These are phyloP conservation scores for Venturia effusa DNA, from an alignment of 2,329 filamentous ascomycete species.

Conservation along the genomic window DNA sequence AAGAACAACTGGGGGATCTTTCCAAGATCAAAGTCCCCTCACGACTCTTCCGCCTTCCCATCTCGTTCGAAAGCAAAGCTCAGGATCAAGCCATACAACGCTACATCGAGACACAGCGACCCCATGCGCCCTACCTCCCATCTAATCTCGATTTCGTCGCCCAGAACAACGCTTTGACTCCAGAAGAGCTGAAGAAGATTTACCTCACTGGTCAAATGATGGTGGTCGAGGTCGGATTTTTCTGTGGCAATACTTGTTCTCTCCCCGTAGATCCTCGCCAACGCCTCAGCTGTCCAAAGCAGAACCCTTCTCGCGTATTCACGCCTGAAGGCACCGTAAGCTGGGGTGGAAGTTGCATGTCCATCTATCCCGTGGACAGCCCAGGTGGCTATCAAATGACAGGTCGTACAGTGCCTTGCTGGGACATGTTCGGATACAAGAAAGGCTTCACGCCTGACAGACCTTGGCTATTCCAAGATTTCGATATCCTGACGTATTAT, in stretches of 20 bases:
- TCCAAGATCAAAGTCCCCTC: constrained; percentile 31
- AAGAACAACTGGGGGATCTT: constrained; percentile 30
- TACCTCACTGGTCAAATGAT: constrained; percentile 1
- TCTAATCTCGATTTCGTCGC: constrained; percentile 20
- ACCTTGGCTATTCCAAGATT: constrained; percentile 29
- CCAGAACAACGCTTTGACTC: constrained; percentile 27
- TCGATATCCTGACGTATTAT: constrained; percentile 26
- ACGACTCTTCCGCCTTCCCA: constrained; percentile 34
- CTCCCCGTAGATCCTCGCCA: constrained; percentile 14
- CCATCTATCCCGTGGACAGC: constrained; percentile 27
- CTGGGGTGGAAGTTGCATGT: constrained; percentile 25
- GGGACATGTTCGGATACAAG: constrained; percentile 25
- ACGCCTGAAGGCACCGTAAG: constrained; percentile 29
- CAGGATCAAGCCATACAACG: constrained; percentile 17
- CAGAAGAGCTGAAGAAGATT: constrained; percentile 14
- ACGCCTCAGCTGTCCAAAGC: constrained; percentile 16
- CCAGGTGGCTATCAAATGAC: constrained; percentile 32
- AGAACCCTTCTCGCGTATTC: constrained; percentile 25
- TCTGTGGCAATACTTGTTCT: constrained; percentile 18
- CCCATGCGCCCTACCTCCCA: constrained; percentile 21
- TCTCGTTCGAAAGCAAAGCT: constrained; percentile 30
- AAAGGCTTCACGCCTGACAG: constrained; percentile 20
- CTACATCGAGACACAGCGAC: constrained; percentile 21
- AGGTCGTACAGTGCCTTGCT: constrained; percentile 23
- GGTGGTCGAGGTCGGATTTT: constrained; percentile 21